A percentile compares a stretch with the other conserved stretches of the same genome.
These are phyloP conservation scores for Plasmodium falciparum DNA, from an alignment of 169 alveolate genomes.

Conservation along the genomic window DNA sequence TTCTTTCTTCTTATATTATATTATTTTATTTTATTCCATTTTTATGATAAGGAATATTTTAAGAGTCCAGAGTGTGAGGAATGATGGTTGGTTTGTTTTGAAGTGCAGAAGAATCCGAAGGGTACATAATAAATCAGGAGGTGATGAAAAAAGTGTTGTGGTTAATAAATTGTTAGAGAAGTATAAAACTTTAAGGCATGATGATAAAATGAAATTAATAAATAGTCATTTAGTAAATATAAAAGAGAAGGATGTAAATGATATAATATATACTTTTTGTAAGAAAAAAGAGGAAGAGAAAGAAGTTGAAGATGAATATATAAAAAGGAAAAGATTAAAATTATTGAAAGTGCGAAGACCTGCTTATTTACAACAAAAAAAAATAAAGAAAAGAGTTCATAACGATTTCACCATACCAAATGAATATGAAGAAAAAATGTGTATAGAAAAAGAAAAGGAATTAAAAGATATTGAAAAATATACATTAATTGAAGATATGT, in stretches of 20 bases:
- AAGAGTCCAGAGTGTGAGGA: background rate
- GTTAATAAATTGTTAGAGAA: conserved; percentile 15
- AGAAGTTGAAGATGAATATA: conserved; percentile 19
- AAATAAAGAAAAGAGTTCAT: conserved; percentile 22
- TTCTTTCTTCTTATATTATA: too few relatives aligned
- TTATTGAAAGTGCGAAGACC: conserved; percentile 29
- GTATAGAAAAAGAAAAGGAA: conserved; percentile 41
- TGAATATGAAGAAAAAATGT: conserved; percentile 24
- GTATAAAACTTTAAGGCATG: conserved; percentile 31
- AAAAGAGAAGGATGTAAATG: conserved; percentile 19
- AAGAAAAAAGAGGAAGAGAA: conserved; percentile 3
- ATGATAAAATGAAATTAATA: conserved; percentile 54
- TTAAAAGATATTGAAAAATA: conserved; percentile 43
- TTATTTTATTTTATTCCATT: too few relatives aligned
- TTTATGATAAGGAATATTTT: background rate
- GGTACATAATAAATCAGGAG: background rate
- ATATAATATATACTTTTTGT: conserved; percentile 18
- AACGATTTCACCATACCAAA: conserved; percentile 9
- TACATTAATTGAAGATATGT: conserved; percentile 61
- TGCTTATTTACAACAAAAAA: conserved; percentile 49
- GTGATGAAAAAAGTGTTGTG: background rate
- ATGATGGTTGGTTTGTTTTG: background rate
- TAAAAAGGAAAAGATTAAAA: conserved; percentile 13
- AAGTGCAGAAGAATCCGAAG: background rate
- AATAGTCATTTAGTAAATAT: conserved; percentile 24